A percentile compares a stretch with the other conserved stretches of the same genome.
phyloP scores from a whole-genome alignment of 2,329 filamentous ascomycete genomes.

The Teratosphaeria zuluensis region DNA sequence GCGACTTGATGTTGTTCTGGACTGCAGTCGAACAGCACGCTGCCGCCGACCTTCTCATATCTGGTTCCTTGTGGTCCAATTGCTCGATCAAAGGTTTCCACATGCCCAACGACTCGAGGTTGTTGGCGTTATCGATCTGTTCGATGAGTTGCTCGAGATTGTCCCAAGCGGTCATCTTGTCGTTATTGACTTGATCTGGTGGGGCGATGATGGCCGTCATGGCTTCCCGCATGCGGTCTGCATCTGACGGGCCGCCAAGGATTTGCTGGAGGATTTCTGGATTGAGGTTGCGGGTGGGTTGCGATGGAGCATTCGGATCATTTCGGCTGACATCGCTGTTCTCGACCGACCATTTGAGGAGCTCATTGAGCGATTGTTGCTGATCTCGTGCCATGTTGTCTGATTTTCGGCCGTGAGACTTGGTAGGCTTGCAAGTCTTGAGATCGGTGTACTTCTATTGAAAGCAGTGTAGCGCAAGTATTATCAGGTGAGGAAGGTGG shows the following conservation, averaged over 20 bases:
- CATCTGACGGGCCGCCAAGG: slow-evolving; percentile 77
- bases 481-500: background rate
- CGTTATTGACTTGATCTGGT: slow-evolving; percentile 49
- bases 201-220: slow-evolving; percentile 64
- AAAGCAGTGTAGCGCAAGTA: background rate
- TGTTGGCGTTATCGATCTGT: slow-evolving; percentile 92
- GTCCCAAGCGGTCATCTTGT: slow-evolving; percentile 78
- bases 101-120: slow-evolving; percentile 66
- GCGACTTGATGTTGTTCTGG: slow-evolving; percentile 83
- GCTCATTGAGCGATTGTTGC: slow-evolving; percentile 50
- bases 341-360: slow-evolving; percentile 69
- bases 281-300: slow-evolving; percentile 42
- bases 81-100: slow-evolving; percentile 72
- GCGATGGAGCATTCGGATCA: slow-evolving; percentile 17
- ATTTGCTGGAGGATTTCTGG: slow-evolving; percentile 63
- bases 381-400: slow-evolving; percentile 1
- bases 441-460: no score
- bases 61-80: slow-evolving; percentile 57
- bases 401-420: background rate
- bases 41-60: slow-evolving; percentile 76
- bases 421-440: no score
- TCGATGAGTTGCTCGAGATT: slow-evolving; percentile 92
- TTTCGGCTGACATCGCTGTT: slow-evolving; percentile 43
- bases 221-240: slow-evolving; percentile 78
- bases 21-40: slow-evolving; percentile 93